A percentile compares a stretch with the other conserved stretches of the same genome.
phyloP scores from a whole-genome alignment of 768 basidiomycete species.

The Fomitopsis serialis region DNA sequence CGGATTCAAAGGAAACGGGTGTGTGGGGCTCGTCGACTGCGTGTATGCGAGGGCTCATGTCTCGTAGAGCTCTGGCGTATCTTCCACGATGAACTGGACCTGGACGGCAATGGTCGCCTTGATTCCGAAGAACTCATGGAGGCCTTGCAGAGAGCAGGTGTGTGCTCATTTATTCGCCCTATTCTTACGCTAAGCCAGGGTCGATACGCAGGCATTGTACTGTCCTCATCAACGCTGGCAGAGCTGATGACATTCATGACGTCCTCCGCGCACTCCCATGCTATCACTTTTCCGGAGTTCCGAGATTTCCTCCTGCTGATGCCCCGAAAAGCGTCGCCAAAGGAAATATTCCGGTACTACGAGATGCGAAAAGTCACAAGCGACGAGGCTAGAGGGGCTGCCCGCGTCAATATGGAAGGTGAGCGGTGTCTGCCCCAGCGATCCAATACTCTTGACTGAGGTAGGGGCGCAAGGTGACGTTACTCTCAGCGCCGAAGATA shows the following conservation, averaged over 20 bases:
- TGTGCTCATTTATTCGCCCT: slow-evolving; percentile 8
- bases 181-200: not conserved
- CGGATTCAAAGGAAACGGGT: slow-evolving; percentile 79
- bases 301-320: slow-evolving; percentile 85
- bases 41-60: slow-evolving; percentile 1
- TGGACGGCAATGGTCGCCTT: slow-evolving; percentile 81
- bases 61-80: slow-evolving; percentile 80
- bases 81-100: slow-evolving; percentile 86
- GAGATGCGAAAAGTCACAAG: slow-evolving; percentile 62
- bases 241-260: slow-evolving; percentile 83
- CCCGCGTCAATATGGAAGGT: slow-evolving; percentile 90
- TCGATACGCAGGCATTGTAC: slow-evolving; percentile 53
- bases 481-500: slow-evolving; percentile 72
- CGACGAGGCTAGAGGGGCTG: slow-evolving; percentile 72
- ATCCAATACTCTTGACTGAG: not conserved
- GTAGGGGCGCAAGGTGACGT: slow-evolving; percentile 60
- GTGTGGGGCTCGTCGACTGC: slow-evolving; percentile 21
- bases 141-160: slow-evolving; percentile 73
- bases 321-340: slow-evolving; percentile 73
- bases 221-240: slow-evolving; percentile 61
- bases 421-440: slow-evolving; percentile 7
- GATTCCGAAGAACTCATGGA: slow-evolving; percentile 57
- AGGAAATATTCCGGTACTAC: slow-evolving; percentile 85
- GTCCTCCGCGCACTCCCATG: slow-evolving; percentile 60
- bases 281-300: slow-evolving; percentile 79